Base-by-base conservation (phyloP, 2,329 filamentous ascomycete species). In the Cercospora beticola region DNA sequence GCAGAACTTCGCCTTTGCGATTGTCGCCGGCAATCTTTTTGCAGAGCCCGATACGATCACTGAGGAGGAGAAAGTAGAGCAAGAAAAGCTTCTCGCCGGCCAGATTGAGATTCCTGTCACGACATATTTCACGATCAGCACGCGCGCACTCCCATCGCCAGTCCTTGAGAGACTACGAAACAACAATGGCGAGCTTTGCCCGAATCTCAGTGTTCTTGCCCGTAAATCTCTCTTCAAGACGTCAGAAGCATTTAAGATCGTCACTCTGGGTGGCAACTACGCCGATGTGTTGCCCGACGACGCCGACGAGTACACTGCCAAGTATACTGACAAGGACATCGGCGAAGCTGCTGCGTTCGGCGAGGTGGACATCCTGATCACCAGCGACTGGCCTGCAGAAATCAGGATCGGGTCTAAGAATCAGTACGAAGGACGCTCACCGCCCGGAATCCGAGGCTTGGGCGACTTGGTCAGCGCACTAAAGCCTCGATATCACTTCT, bases 401-500 rank as follows among this genome's bases (percentile, higher is more conserved):
- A 86, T 98, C 40, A 2, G 79, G 90, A n/a, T 75, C 30, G 74
- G 74, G 14, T 73, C 74, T 5, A 68, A 66, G 14, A 66, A 68
- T 8, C 14, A 64, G 52, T 65, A 64, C 2, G 49, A 62, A 12
- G 85, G 87, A 10, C 83, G 84, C 4, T 62, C 73, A 6, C 66
- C 73, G 5, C 16, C 64, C 12, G 72, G 71, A 9, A 78, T 83
- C n/a, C 79, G 81, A 1, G 79, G 85, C 4, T 83, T 98, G 52
- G 88, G 93, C 5, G 91, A 96, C 68, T 85, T 99, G 10, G 94
- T 91, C 75, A 85, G 89, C 2, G 82, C 88, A 0, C 81, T 99
- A 21, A 95, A 93, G 78, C 95, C 95, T n/a, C 89, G 92, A 30
- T 99, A 99, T 77, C 94, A 98, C 79, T 89, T 98, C 76, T 89